Base-by-base conservation (phyloP, 257 asterid species). In the Petunia secreta region DNA sequence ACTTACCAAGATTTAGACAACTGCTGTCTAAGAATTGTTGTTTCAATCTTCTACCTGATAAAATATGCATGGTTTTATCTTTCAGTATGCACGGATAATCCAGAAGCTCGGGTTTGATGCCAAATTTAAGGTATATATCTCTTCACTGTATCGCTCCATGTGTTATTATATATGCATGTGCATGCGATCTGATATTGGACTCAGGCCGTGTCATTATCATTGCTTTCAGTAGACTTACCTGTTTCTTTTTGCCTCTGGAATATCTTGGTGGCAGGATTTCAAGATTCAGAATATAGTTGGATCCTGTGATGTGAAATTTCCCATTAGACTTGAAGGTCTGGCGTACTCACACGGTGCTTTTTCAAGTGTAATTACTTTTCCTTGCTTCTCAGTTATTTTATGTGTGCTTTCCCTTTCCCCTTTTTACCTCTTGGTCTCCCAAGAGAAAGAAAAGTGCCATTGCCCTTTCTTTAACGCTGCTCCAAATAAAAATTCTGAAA, bases 51-150 rank as follows among this genome's bases (percentile, higher is more conserved):
- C 41, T 53, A 37, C 8, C 9, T 16, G 7, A 40, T 57, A 2
- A 6, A n/a, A 53, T 1, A 34, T 25, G 36, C 15, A 63, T 16
- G 4, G 43, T 40, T 43, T 41, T 53, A 25, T 67, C 53, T 78
- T 82, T 39, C 87, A 85, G 90, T 85, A 83, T 69, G 90, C 90
- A 4, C 79, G 90, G 14, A 85, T 87, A 25, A 83, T 87, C 74
- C 90, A 87, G 64, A 87, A 87, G 84, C 90, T 87, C 37, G 87
- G 87, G n/a, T 85, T 85, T 60, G 77, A 82, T 0, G 90, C 90
- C 13, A 87, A 81, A 60, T 87, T 85, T 60, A 87, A 82, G 88
- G 88, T 84, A 81, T 37, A 3, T 16, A 13, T 15, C 41, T n/a
- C 74, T 15, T 43, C 40, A 52, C 8, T 52, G 10, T 52, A 52